Evolutionary conservation across 2,329 filamentous ascomycete genomes (phyloP), one percentile per base, ranked within the genome.

Genomic region (Cladosporium colombiae): DNA sequence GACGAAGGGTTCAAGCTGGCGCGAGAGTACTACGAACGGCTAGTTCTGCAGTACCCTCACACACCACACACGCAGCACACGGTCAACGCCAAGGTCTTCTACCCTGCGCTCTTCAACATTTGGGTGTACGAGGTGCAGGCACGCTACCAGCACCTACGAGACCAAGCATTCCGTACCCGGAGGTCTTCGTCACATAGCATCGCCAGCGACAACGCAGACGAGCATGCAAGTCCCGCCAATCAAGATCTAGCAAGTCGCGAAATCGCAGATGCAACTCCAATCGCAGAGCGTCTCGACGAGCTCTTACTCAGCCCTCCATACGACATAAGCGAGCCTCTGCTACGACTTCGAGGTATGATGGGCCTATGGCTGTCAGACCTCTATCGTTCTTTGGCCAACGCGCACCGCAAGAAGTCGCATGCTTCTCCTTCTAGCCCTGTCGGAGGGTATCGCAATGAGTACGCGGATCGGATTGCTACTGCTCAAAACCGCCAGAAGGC

Each of bases 11-110:
- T 90, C 68, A 80, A 83, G 65, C 80, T 82, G 57, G 88, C 86
- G 13, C 85, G 83, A 67, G 80, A 85, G 4, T 97, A 94, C 78
- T 93, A 95, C 74, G 89, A 94, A 69, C 85, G 85, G 31, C 82
- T 97, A 67, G 90, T 94, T 60, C 83, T 92, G 70, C 89, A 92
- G 74, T 85, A 93, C 77, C 89, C 92, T 7, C 89, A 90, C 81
- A 86, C 88, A 71, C 83, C 86, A 71, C 81, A 82, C 67, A 82
- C 84, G 5, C 87, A 88, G 0, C 79, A 86, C 60, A 79, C 82
- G 3, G 79, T 89, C 50, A 90, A 87, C 69, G 88, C 91, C 13
- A 75, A 91, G 44, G 88, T 92, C 67, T 96, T 97, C 75, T 93
- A 92, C 79, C 88, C 91, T 16, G 90, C 90, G 16, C 85, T 96